phyloP scores from a whole-genome alignment of 768 basidiomycete genomes.

The Xanthoconium stramineum region DNA sequence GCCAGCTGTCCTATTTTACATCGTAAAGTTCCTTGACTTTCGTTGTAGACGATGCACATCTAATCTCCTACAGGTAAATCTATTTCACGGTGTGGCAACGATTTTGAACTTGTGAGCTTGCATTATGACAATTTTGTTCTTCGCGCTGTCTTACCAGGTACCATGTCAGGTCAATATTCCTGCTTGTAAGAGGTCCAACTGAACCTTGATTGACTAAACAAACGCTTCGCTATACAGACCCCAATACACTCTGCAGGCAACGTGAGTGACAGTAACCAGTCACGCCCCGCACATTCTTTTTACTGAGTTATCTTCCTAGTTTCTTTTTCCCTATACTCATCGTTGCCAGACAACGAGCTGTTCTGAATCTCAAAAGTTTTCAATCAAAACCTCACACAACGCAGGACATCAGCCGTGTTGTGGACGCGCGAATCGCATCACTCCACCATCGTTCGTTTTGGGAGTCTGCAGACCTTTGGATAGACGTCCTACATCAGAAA shows the following conservation, averaged over 20 bases:
- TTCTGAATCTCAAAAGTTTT: slow-evolving; percentile 10
- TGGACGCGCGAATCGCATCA: not conserved
- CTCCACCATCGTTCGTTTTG: slow-evolving; percentile 1
- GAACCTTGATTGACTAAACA: not conserved
- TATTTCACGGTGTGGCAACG: not conserved
- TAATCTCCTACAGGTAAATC: not conserved
- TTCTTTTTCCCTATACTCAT: slow-evolving; percentile 10
- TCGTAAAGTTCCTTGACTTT: not conserved
- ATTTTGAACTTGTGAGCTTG: slow-evolving; percentile 5
- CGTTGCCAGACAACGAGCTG: slow-evolving; percentile 16
- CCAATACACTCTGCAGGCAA: not conserved
- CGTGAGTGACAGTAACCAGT: not conserved
- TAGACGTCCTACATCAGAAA: not conserved
- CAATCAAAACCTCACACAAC: not conserved
- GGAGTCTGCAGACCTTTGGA: not conserved
- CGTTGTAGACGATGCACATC: too few species aligned
- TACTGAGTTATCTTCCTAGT: not conserved
- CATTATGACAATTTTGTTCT: not conserved
- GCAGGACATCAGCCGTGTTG: not conserved
- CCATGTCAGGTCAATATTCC: not conserved
- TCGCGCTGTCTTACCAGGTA: not conserved
- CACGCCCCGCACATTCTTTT: not conserved
- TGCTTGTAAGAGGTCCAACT: not conserved
- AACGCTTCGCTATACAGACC: not conserved
- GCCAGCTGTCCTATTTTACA: slow-evolving; percentile 5